Base-by-base conservation (phyloP, 1,284 basidiomycete species). In the Boletus calvinii region DNA sequence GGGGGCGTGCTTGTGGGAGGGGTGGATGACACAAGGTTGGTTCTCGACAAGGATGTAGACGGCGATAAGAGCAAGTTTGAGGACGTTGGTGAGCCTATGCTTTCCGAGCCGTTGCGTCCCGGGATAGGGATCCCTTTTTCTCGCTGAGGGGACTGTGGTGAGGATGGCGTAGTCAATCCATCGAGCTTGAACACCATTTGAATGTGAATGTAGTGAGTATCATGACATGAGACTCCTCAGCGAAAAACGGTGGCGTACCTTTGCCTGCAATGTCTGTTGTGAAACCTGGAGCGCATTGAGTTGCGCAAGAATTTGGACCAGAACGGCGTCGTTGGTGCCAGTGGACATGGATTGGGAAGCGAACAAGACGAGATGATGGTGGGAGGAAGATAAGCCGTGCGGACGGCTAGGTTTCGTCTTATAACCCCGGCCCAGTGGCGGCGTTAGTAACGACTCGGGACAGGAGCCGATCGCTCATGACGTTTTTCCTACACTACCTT, bases 261-360 rank as follows among this genome's bases (percentile, higher is more conserved):
- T 88, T 24, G 85, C 83, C 59, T 89, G 83, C 54, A 91, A 72
- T 0, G 81, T 76, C 69, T 90, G 85, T 65, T 91, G 88, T 46
- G 81, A 81, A 49, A 84, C 70, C 67, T 88, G 84, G 59, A 92
- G 73, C 5, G 80, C 72, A 61, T 86, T 76, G 50, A 92, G 79
- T 69, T 86, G 84, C 10, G 73, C 71, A 18, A 90, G 75, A 52
- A 92, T 90, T 67, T 90, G 85, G 1, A 79, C 78, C 52, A 92
- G 74, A n/a, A 84, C 64, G 9, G 82, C 79, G 54, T 87, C 84
- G 48, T 54, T 56, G 39, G 55, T 53, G 8, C 37, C 24, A 44
- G 82, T 75, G 40, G 78, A 65, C 79, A 81, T 81, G 59, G 36
- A n/a, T 46, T 26, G 39, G 38, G 35, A 42, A 30, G 40, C 3